Percentiles rank a stretch among this genome's conserved stretches.
Evolutionary conservation across 192 early-diverging fungal genomes (phyloP).

Genomic region (Neocallimastix lanati): DNA sequence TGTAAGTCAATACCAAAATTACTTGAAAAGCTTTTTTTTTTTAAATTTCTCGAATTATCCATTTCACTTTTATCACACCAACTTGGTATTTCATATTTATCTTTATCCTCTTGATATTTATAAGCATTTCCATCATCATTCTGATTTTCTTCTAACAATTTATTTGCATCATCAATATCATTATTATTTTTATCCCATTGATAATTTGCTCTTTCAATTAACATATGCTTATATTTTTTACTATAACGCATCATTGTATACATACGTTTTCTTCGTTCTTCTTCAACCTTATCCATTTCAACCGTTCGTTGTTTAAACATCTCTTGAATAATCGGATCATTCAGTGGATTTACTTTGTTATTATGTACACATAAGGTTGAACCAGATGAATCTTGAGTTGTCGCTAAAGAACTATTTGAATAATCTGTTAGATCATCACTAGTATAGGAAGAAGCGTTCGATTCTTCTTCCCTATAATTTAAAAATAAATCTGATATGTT

Average conservation of each 20-base stretch:
- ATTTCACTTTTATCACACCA: no score
- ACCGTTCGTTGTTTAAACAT: not conserved
- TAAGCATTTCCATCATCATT: not conserved
- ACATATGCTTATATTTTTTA: not conserved
- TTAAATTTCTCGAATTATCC: not conserved
- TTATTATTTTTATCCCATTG: not conserved
- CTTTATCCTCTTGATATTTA: not conserved
- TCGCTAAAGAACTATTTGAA: not conserved
- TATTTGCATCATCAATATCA: not conserved
- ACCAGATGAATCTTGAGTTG: not conserved
- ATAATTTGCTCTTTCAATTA: not conserved
- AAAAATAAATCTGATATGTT: no score
- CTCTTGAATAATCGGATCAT: not conserved
- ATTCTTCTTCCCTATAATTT: no score
- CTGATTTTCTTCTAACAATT: not conserved
- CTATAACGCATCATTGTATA: not conserved
- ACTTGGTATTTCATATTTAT: not conserved
- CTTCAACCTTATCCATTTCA: not conserved
- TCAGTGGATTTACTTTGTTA: not conserved
- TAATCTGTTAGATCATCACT: not conserved
- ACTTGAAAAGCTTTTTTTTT: not conserved
- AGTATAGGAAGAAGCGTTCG: not conserved
- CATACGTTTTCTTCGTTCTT: not conserved
- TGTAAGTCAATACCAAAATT: not conserved
- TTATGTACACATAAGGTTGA: not conserved